Conservation (phyloP, 352 stramenopile species). For the Phytophthora ohioensis region DNA sequence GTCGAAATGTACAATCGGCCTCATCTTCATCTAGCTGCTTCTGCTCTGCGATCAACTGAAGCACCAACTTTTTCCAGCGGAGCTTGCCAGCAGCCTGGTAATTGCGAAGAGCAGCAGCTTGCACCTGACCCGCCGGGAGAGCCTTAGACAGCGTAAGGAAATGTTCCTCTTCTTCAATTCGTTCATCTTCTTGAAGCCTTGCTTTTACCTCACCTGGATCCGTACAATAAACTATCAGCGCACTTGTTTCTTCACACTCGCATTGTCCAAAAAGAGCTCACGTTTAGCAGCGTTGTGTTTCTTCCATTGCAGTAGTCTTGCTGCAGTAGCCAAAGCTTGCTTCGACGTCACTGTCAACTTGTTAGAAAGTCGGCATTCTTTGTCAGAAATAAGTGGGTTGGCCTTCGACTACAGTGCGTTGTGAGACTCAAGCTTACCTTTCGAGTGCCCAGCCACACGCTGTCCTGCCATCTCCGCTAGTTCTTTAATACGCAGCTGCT, state of each 20-base stretch:
- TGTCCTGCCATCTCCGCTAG: slow-evolving; percentile 9
- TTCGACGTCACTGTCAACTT: slow-evolving; percentile 8
- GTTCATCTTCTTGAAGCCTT: slow-evolving; percentile 27
- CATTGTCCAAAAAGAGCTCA: slow-evolving; percentile 5
- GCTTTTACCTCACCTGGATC: slow-evolving; percentile 29
- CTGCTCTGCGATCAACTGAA: slow-evolving; percentile 37
- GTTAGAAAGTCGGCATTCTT: not conserved
- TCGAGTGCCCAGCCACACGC: not conserved
- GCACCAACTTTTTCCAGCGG: slow-evolving; percentile 46
- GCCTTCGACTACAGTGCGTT: too few relatives aligned
- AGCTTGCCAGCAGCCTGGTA: slow-evolving; percentile 42
- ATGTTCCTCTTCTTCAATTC: slow-evolving; percentile 33
- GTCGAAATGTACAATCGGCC: slow-evolving; percentile 50
- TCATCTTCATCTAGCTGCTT: slow-evolving; percentile 31
- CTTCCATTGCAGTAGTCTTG: slow-evolving; percentile 31
- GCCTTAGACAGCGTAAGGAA: slow-evolving; percentile 30
- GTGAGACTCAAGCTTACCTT: slow-evolving; percentile 13
- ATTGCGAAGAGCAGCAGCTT: slow-evolving; percentile 50
- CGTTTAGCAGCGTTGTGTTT: slow-evolving; percentile 29
- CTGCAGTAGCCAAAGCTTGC: slow-evolving; percentile 13
- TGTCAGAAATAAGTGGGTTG: not conserved
- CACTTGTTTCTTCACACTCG: slow-evolving; percentile 10
- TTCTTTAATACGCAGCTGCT: slow-evolving; percentile 4
- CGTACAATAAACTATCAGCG: slow-evolving; percentile 1
- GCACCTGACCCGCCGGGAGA: slow-evolving; percentile 29